Evolutionary conservation across 140 eudicot genomes (phyloP), one percentile per base, ranked within the genome.

Genomic region (Bidens hawaiensis): DNA sequence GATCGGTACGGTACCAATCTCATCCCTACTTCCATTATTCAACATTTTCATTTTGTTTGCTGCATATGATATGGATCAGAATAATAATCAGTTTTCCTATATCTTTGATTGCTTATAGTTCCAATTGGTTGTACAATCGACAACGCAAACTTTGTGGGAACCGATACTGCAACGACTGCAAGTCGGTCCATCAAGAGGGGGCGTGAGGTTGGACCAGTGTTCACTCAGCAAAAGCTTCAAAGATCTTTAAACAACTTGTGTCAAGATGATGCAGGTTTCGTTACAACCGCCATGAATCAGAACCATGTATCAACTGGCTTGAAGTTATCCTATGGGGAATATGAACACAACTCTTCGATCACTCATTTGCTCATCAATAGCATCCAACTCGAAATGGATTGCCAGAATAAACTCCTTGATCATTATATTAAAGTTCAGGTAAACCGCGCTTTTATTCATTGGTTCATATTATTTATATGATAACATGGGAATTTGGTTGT

Each of bases 291-390:
- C 43, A 58, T 73, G 66, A 82, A 72, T 50, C 83, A 65, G 17
- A 75, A 75, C 71, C 78, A 79, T 60, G 95, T 83, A 3, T 86
- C 95, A n/a, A 86, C 95, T 14, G 91, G 95, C 21, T 58, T 86
- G 56, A 80, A 72, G 46, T 77, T 86, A 54, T 78, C 91, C 5
- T 86, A 70, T 27, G 82, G 76, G 27, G 91, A 86, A 25, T 82
- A 82, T 22, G 85, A 78, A 53, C 85, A 69, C 55, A 78, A 81
- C 49, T 86, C 88, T 8, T 86, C 91, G 6, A 57, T 86, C 45
- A 49, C 75, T 43, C 72, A 67, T 18, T 76, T 82, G 1, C 78
- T 83, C 47, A 52, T 75, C 7, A 60, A 68, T 62, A 63, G 34
- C 51, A 43, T 86, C 56, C 79, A 73, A 63, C 64, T 58, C 52